A percentile compares a stretch with the other conserved stretches of the same genome.
Evolutionary conservation across 179 eudicot species (phyloP).

Genomic region (Monotropa hypopitys): DNA sequence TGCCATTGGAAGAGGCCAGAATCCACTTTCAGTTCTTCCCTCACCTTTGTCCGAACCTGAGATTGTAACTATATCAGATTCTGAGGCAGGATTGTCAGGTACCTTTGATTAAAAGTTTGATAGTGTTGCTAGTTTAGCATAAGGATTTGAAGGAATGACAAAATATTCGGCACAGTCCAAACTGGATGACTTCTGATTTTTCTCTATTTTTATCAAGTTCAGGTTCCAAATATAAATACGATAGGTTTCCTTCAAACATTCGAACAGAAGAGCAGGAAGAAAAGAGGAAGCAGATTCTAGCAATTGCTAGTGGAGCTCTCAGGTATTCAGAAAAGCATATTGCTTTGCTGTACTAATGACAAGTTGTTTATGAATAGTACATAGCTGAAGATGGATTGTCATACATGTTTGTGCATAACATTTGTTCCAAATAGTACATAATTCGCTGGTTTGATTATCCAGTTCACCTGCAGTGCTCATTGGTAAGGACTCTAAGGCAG

Average conservation of each 20-base stretch:
- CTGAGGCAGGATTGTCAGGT: slow-evolving; percentile 52
- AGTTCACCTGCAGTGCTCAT: slow-evolving; percentile 30
- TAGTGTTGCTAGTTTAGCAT: background rate
- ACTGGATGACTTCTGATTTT: slow-evolving; percentile 3
- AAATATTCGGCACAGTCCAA: background rate
- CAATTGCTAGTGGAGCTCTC: slow-evolving; percentile 69
- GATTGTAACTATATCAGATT: slow-evolving; percentile 73
- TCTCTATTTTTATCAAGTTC: slow-evolving; percentile 23
- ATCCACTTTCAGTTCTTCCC: slow-evolving; percentile 75
- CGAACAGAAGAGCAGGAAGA: slow-evolving; percentile 90
- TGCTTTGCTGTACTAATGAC: slow-evolving; percentile 4
- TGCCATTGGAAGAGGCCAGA: slow-evolving; percentile 93
- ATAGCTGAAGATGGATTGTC: background rate
- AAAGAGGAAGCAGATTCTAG: slow-evolving; percentile 77
- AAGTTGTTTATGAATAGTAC: background rate
- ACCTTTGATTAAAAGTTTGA: background rate
- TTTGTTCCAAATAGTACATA: background rate
- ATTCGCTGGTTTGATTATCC: background rate
- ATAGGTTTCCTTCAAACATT: slow-evolving; percentile 70
- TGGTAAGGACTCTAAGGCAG: slow-evolving; percentile 43
- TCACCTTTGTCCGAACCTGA: slow-evolving; percentile 54
- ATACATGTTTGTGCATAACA: background rate
- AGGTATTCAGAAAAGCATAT: slow-evolving; percentile 37
- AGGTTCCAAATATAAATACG: slow-evolving; percentile 65
- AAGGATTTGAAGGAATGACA: background rate